Evolutionary conservation across 2,329 filamentous ascomycete genomes (phyloP), one percentile per base, ranked within the genome.

Genomic region (Podosphaera fusca): DNA sequence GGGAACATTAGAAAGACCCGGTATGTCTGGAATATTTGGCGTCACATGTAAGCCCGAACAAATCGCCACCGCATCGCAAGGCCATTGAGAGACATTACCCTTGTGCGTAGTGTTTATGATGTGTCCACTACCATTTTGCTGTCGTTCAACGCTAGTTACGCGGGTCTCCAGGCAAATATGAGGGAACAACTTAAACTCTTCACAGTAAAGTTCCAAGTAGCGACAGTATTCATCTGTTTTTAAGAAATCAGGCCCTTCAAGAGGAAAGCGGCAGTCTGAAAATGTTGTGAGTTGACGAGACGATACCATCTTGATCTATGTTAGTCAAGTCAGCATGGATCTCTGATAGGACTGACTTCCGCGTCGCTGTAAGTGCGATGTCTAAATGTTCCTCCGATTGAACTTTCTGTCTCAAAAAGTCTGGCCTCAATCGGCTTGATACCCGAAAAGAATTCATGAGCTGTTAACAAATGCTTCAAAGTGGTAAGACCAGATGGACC

Each of bases 271-370:
- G 58, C 73, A 73, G 60, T 76, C 74, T 0, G 74, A 76, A 59
- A 76, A 76, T 21, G 70, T 66, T 0, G 73, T 76, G 7, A 77
- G 66, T 49, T 74, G 73, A 59, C 74, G 74, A 2, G 73, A 75
- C 1, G 71, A 74, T 1, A 76, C 73, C 1, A 75, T 68, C 69
- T 62, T 30, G n/a, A 14, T 35, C 5, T 31, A 36, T 7, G 29
- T 49, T 5, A 49, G 31, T n/a, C 33, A 14, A 8, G n/a, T 14
- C n/a, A 49, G 12, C 46, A 35, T 1, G 30, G 31, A 9, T 36
- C 14, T 10, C 10, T 10, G 35, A 38, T 38, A 38, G 10, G 10
- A 56, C 33, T 33, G 55, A 62, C 60, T 57, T 75, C 74, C 1
- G 73, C 71, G 38, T 74, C 71, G 57, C 75, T 72, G 56, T 75